A percentile compares a stretch with the other conserved stretches of the same genome.
Evolutionary conservation across 768 basidiomycete genomes (phyloP).

Genomic region (Leccinellum rugosiceps): DNA sequence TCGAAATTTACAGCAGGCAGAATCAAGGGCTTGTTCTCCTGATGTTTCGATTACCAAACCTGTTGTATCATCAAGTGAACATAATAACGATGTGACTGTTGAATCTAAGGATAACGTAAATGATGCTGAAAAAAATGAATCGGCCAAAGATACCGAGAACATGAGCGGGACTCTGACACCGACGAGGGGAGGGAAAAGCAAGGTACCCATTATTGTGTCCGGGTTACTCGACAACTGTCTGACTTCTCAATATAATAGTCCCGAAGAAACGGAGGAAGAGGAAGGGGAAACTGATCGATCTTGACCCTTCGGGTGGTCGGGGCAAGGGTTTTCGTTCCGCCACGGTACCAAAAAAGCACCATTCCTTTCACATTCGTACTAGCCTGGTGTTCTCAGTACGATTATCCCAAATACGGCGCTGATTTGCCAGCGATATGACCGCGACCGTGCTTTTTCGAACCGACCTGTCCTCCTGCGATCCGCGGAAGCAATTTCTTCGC

Average conservation of each 20-base stretch:
- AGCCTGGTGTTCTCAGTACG: slow-evolving; percentile 14
- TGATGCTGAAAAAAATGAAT: slow-evolving; percentile 26
- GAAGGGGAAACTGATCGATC: not conserved
- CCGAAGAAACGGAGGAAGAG: not conserved
- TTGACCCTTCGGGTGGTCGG: not conserved
- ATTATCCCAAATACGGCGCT: slow-evolving; percentile 1
- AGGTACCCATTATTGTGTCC: slow-evolving; percentile 13
- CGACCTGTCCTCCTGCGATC: slow-evolving; percentile 2
- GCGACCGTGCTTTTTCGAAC: slow-evolving; percentile 3
- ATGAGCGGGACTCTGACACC: slow-evolving; percentile 16
- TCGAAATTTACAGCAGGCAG: slow-evolving; percentile 19
- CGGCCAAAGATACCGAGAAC: slow-evolving; percentile 24
- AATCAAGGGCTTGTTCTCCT: not conserved
- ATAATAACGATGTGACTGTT: slow-evolving; percentile 24
- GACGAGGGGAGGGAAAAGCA: slow-evolving; percentile 11
- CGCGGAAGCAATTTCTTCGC: slow-evolving; percentile 8
- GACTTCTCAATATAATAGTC: slow-evolving; percentile 4
- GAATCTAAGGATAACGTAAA: slow-evolving; percentile 21
- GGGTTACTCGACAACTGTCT: slow-evolving; percentile 1
- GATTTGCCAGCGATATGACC: slow-evolving; percentile 8
- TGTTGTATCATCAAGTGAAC: slow-evolving; percentile 29
- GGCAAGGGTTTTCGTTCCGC: not conserved
- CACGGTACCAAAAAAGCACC: slow-evolving; percentile 1
- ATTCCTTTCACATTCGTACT: slow-evolving; percentile 1
- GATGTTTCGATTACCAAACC: slow-evolving; percentile 15